A percentile compares a stretch with the other conserved stretches of the same genome.
phyloP scores from a whole-genome alignment of 2,329 filamentous ascomycete species.

The Penicillium sp. region DNA sequence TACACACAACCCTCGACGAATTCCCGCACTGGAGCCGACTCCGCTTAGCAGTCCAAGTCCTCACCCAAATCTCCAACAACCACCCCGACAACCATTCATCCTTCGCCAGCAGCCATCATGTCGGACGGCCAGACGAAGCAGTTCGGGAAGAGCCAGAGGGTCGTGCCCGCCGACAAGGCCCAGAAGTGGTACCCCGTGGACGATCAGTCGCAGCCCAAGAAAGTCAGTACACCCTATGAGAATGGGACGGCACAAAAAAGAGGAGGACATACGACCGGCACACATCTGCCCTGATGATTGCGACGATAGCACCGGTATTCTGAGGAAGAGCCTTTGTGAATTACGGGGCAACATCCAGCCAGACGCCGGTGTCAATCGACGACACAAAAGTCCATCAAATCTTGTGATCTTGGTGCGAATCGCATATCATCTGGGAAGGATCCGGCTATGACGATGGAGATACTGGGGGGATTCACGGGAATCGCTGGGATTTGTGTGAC shows the following conservation, averaged over 20 bases:
- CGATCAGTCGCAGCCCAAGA: conserved; percentile 79
- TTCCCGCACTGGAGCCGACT: conserved; percentile 32
- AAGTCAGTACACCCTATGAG: conserved; percentile 60
- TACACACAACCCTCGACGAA: conserved; percentile 34
- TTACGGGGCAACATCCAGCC: conserved; percentile 9
- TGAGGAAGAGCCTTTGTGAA: conserved; percentile 12
- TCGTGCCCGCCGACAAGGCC: conserved; percentile 85
- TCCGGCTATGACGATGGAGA: conserved; percentile 2
- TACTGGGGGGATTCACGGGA: conserved; percentile 1
- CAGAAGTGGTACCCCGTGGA: conserved; percentile 98
- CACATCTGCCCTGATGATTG: conserved; percentile 23
- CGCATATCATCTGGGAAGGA: conserved; percentile 10
- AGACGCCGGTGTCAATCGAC: conserved; percentile 19
- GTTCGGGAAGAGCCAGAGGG: conserved; percentile 93
- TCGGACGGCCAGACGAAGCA: conserved; percentile 67
- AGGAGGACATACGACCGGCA: conserved; percentile 21
- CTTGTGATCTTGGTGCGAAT: conserved; percentile 2
- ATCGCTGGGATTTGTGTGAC: conserved; percentile 9
- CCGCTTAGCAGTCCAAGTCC: conserved; percentile 32
- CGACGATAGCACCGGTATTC: conserved; percentile 24
- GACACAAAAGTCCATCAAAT: conserved; percentile 6
- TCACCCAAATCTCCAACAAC: conserved; percentile 36
- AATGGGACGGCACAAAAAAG: conserved; percentile 12
- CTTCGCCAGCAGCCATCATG: conserved; percentile 46
- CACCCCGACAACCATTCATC: conserved; percentile 37